A percentile compares a stretch with the other conserved stretches of the same genome.
These are phyloP conservation scores for Camelina hispida DNA, from an alignment of 345 rosid species.

Conservation along the genomic window DNA sequence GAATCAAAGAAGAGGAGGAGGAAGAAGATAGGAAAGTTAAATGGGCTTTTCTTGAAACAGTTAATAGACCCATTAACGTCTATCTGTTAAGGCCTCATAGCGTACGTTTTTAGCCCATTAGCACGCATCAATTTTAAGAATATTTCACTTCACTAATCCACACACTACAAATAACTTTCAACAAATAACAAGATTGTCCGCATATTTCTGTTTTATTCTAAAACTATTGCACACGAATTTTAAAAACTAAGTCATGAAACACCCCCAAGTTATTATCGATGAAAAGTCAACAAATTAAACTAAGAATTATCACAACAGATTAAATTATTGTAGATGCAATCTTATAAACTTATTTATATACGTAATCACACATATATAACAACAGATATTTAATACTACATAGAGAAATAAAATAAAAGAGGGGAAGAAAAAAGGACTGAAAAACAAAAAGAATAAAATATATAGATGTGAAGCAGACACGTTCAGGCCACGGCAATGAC, in stretches of 20 bases:
- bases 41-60: neutral
- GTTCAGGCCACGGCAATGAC: constrained; percentile 40
- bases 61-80: neutral
- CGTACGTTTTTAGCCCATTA: neutral
- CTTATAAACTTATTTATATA: neutral
- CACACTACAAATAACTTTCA: neutral
- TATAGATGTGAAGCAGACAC: constrained; percentile 47
- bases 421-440: neutral
- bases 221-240: neutral
- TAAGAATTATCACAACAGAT: neutral
- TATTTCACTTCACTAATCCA: neutral
- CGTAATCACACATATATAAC: constrained; percentile 37
- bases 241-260: neutral
- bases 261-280: neutral
- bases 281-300: neutral
- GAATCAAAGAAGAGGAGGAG: neutral
- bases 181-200: neutral
- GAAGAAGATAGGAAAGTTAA: neutral
- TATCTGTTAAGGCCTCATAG: neutral
- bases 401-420: constrained; percentile 4
- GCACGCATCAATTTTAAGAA: neutral
- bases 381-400: neutral
- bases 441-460: constrained; percentile 16
- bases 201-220: neutral
- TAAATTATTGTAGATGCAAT: neutral